Percentiles rank a stretch among this genome's conserved stretches.
phyloP scores from a whole-genome alignment of 345 rosid species.

The Lepidium aucheri region DNA sequence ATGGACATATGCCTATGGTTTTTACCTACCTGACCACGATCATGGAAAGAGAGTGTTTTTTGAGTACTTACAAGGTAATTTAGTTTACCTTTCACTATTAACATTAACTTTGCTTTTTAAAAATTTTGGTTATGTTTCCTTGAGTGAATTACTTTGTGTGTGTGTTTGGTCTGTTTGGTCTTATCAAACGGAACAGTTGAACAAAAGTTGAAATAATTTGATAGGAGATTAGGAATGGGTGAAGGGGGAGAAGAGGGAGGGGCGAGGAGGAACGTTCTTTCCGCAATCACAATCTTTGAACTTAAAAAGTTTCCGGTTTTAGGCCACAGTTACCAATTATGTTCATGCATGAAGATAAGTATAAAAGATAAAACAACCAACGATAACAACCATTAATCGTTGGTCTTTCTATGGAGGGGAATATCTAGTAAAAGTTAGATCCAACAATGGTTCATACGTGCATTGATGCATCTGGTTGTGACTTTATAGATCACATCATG shows the following conservation, averaged over 20 bases:
- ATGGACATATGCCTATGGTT: slow-evolving; percentile 90
- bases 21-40: slow-evolving; percentile 66
- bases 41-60: slow-evolving; percentile 69
- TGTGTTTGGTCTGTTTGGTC: neutral
- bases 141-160: neutral
- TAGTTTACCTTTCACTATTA: neutral
- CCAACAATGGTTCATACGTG: neutral
- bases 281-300: neutral
- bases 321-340: neutral
- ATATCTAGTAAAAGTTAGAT: neutral
- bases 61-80: slow-evolving; percentile 73
- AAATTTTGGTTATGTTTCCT: neutral
- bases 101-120: neutral
- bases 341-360: neutral
- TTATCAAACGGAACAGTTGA: neutral
- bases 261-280: neutral
- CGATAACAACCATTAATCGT: neutral
- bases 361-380: neutral
- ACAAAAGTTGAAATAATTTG: neutral
- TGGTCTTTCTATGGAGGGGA: neutral
- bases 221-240: neutral
- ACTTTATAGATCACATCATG: neutral
- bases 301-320: neutral
- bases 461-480: neutral
- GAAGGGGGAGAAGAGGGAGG: neutral